Percentiles rank a stretch among this genome's conserved stretches.
These are phyloP conservation scores for Chaetomium globosum DNA, from an alignment of 2,329 filamentous ascomycete genomes.

Conservation along the genomic window DNA sequence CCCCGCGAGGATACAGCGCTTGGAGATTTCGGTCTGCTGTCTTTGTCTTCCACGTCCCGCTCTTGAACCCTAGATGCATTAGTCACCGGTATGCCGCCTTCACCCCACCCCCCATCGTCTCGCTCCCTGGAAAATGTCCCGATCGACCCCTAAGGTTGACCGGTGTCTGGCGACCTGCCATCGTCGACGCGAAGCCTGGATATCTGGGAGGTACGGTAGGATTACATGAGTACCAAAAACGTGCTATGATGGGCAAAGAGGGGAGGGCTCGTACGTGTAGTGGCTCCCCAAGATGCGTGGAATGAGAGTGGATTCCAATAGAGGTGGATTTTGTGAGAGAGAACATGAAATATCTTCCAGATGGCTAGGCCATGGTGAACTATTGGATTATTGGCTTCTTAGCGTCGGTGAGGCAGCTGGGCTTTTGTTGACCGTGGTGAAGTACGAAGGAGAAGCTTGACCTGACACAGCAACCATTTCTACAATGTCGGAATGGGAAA, in stretches of 20 bases:
- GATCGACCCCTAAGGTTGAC: neutral
- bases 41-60: conserved; percentile 46
- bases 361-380: neutral
- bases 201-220: neutral
- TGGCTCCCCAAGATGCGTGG: conserved; percentile 32
- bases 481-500: no score
- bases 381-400: neutral
- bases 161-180: neutral
- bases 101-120: neutral
- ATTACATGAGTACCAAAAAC: conserved; percentile 26
- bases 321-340: conserved; percentile 31
- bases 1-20: conserved; percentile 30
- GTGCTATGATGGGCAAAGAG: conserved; percentile 33
- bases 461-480: no score
- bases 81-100: neutral
- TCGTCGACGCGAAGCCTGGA: neutral
- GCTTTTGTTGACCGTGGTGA: neutral
- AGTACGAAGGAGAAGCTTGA: no score
- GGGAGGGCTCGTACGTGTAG: neutral
- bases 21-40: conserved; percentile 48
- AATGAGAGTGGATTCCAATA: conserved; percentile 18
- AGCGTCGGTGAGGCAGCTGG: neutral
- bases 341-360: conserved; percentile 19
- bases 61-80: neutral
- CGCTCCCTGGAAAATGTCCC: neutral